These are phyloP conservation scores for Saturnispora quitensis DNA, from an alignment of 805 yeast species.

Conservation along the genomic window DNA sequence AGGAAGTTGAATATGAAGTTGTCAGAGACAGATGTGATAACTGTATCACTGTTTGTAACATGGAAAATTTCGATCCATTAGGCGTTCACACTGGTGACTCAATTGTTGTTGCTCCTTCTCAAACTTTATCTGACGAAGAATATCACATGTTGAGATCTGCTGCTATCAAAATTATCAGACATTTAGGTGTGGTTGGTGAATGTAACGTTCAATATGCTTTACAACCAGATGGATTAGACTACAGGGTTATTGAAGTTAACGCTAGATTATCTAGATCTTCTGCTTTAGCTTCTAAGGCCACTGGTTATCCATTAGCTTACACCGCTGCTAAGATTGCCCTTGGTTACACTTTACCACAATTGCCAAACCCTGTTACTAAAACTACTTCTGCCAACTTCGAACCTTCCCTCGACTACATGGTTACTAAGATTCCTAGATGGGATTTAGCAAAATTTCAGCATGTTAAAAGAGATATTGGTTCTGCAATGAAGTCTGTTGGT, in stretches of 20 bases:
- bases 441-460: conserved; percentile 92
- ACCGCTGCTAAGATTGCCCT: conserved; percentile 96
- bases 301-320: conserved; percentile 96
- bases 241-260: conserved; percentile 95
- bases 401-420: conserved; percentile 94
- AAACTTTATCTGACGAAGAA: conserved; percentile 92
- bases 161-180: conserved; percentile 94
- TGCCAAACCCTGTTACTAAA: conserved; percentile 87
- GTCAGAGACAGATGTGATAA: conserved; percentile 95
- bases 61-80: conserved; percentile 98
- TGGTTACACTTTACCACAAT: conserved; percentile 84
- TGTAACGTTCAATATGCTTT: conserved; percentile 97
- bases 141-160: conserved; percentile 97
- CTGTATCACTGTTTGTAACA: conserved; percentile 98
- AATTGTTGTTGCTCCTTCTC: conserved; percentile 97
- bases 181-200: conserved; percentile 98
- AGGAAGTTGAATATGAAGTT: conserved; percentile 97
- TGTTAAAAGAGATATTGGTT: conserved; percentile 77
- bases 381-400: conserved; percentile 95
- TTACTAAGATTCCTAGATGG: conserved; percentile 98
- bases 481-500: conserved; percentile 98
- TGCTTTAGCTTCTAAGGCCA: conserved; percentile 98
- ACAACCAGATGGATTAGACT: conserved; percentile 87
- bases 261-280: conserved; percentile 97
- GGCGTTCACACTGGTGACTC: conserved; percentile 99